Conservation (phyloP, 805 yeast species). For the Ogataea pini region DNA sequence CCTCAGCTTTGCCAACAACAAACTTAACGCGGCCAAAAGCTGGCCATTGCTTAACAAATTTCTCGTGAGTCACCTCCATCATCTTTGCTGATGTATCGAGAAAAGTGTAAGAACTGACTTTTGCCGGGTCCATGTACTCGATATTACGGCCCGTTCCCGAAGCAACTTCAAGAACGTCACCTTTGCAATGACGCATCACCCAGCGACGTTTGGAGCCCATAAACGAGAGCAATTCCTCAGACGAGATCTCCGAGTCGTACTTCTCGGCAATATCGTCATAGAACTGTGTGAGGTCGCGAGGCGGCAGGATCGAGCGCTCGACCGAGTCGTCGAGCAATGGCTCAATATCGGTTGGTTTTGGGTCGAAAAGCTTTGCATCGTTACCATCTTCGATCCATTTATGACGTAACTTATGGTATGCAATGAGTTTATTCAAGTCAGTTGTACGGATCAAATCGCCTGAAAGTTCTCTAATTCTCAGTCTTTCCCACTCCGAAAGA, state of each 20-base stretch:
- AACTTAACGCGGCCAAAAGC: constrained; percentile 72
- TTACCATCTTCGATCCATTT: constrained; percentile 29
- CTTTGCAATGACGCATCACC: constrained; percentile 74
- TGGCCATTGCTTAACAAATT: constrained; percentile 70
- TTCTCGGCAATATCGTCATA: constrained; percentile 76
- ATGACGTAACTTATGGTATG: constrained; percentile 55
- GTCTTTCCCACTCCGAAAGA: constrained; percentile 61
- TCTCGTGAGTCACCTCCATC: constrained; percentile 77
- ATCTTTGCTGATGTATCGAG: constrained; percentile 82
- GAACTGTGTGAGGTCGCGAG: constrained; percentile 79
- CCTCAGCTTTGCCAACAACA: constrained; percentile 89
- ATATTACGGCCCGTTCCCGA: constrained; percentile 96
- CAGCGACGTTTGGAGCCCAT: constrained; percentile 71
- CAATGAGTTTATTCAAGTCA: constrained; percentile 58
- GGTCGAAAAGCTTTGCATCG: constrained; percentile 33
- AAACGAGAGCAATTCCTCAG: constrained; percentile 65
- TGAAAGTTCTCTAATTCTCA: constrained; percentile 60
- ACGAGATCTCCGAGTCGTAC: constrained; percentile 77
- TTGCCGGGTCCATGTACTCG: constrained; percentile 62
- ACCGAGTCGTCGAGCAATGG: constrained; percentile 31
- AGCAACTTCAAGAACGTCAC: constrained; percentile 92
- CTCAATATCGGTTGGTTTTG: constrained; percentile 35
- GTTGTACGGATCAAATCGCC: constrained; percentile 61
- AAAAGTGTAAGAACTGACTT: constrained; percentile 74
- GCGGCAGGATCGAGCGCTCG: constrained; percentile 53